A percentile compares a stretch with the other conserved stretches of the same genome.
Conservation (phyloP, 352 stramenopile genomes). For the Phytophthora europaea region DNA sequence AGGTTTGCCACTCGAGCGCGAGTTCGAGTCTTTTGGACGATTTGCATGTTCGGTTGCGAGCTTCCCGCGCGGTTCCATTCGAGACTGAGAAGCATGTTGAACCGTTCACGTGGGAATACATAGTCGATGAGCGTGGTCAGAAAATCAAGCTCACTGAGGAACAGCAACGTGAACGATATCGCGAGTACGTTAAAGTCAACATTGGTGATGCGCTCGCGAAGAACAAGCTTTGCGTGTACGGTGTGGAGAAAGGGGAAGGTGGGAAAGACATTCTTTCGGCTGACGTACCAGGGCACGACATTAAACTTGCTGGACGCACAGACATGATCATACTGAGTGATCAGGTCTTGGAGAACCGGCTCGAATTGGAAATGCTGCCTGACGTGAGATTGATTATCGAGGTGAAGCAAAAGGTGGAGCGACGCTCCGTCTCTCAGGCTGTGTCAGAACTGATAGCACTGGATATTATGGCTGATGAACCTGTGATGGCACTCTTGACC, state of each 20-base stretch:
- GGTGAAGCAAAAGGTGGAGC: conserved; percentile 34
- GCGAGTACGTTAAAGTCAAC: conserved; percentile 38
- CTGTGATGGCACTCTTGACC: conserved; percentile 41
- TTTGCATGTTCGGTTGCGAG: conserved; percentile 17
- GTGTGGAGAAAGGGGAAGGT: conserved; percentile 21
- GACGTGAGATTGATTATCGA: conserved; percentile 35
- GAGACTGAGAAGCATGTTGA: conserved; percentile 22
- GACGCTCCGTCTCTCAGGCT: conserved; percentile 22
- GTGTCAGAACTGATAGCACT: conserved; percentile 32
- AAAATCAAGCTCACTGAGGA: conserved; percentile 22
- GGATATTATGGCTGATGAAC: conserved; percentile 26
- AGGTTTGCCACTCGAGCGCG: conserved; percentile 16
- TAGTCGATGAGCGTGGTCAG: conserved; percentile 22
- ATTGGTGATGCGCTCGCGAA: conserved; percentile 36
- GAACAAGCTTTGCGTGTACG: conserved; percentile 19
- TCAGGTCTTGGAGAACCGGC: conserved; percentile 15
- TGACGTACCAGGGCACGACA: conserved; percentile 26
- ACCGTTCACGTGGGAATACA: conserved; percentile 32
- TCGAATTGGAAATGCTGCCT: conserved; percentile 23
- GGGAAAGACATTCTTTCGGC: conserved; percentile 28
- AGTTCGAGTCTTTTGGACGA: conserved; percentile 16
- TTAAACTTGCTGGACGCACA: conserved; percentile 36
- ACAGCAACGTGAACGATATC: conserved; percentile 36
- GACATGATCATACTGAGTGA: conserved; percentile 34
- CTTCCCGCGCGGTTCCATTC: conserved; percentile 14